A percentile compares a stretch with the other conserved stretches of the same genome.
phyloP scores from a whole-genome alignment of 768 basidiomycete genomes.

The Amyloporia xantha region DNA sequence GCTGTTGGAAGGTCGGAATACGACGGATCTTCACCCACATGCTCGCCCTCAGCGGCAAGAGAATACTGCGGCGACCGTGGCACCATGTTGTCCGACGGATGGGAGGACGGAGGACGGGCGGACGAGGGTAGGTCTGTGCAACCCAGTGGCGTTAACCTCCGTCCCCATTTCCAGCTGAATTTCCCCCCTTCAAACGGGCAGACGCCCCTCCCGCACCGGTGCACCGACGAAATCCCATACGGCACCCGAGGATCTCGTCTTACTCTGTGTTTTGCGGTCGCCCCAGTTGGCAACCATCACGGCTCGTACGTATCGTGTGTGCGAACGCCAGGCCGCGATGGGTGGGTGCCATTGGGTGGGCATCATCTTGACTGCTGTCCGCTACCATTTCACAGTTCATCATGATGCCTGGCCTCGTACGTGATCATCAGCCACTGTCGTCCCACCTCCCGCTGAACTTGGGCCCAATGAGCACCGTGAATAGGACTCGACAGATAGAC shows the following conservation, averaged over 20 bases:
- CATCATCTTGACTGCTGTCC: background rate
- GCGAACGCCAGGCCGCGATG: background rate
- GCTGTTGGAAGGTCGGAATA: background rate
- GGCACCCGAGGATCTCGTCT: background rate
- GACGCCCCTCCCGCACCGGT: background rate
- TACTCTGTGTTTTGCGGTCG: background rate
- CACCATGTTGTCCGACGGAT: background rate
- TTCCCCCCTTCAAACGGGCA: background rate
- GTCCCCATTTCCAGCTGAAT: background rate
- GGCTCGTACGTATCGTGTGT: no score
- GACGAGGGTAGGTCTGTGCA: background rate
- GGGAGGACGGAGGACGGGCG: background rate
- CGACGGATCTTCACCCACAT: constrained; percentile 1
- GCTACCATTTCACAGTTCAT: background rate
- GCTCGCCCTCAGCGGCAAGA: background rate
- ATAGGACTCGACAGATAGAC: background rate
- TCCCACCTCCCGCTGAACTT: background rate
- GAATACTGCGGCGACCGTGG: background rate
- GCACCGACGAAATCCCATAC: background rate
- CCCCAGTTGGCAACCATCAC: background rate
- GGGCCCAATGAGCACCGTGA: background rate
- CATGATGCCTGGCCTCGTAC: background rate
- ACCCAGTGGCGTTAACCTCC: background rate
- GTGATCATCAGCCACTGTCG: background rate
- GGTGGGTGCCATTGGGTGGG: background rate